Conservation (phyloP, 2,329 filamentous ascomycete species). For the Epichloe sp. region DNA sequence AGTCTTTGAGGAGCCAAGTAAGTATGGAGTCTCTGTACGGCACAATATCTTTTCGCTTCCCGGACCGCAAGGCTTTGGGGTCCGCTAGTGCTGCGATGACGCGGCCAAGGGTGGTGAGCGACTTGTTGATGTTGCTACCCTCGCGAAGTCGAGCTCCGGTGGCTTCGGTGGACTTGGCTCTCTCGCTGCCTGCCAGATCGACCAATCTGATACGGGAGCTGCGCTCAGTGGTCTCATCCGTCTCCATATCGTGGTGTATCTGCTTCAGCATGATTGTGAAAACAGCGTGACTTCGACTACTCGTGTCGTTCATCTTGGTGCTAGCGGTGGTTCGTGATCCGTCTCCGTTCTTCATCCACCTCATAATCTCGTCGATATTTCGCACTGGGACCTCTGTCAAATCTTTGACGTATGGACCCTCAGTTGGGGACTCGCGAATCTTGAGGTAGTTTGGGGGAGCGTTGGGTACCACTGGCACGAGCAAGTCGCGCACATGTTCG, state of each 20-base stretch:
- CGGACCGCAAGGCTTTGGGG: constrained; percentile 42
- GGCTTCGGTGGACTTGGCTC: constrained; percentile 89
- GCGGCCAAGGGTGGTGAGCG: constrained; percentile 83
- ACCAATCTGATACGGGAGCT: constrained; percentile 89
- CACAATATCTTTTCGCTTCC: constrained; percentile 54
- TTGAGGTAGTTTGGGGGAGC: constrained; percentile 90
- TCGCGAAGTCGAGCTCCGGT: constrained; percentile 84
- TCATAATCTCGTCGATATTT: constrained; percentile 74
- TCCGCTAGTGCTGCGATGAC: constrained; percentile 86
- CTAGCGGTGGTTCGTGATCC: constrained; percentile 76
- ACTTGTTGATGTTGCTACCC: constrained; percentile 98
- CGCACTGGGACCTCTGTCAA: constrained; percentile 86
- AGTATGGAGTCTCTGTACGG: constrained; percentile 85
- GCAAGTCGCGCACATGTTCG: constrained; percentile 89
- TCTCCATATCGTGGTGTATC: constrained; percentile 92
- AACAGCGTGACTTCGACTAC: constrained; percentile 88
- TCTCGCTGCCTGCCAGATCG: constrained; percentile 86
- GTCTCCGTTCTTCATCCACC: constrained; percentile 84
- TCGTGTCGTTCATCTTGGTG: constrained; percentile 99
- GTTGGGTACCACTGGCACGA: constrained; percentile 58
- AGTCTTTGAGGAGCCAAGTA: constrained; percentile 86
- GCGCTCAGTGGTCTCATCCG: constrained; percentile 94
- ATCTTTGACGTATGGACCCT: constrained; percentile 94
- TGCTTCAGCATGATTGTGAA: constrained; percentile 98
- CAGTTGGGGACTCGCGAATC: constrained; percentile 87